These are phyloP conservation scores for Yamagishiella unicocca DNA, from an alignment of 139 green algal species.

Conservation along the genomic window DNA sequence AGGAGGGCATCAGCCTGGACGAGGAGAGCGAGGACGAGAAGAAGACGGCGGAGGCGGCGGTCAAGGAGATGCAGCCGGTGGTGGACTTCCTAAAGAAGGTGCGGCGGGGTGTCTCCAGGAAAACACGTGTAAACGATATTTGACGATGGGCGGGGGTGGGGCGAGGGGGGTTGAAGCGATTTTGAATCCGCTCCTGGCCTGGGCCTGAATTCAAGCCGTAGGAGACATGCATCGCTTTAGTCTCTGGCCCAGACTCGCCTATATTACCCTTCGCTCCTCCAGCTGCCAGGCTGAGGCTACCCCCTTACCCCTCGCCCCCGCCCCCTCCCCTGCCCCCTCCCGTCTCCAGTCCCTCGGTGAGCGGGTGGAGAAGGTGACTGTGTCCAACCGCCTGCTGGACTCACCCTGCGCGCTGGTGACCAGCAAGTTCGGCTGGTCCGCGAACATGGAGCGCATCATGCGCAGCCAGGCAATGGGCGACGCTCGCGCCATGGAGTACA, in stretches of 20 bases:
- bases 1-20: slow-evolving; percentile 82
- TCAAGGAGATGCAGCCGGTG: slow-evolving; percentile 77
- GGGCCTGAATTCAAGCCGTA: too few relatives aligned
- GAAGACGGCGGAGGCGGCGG: slow-evolving; percentile 28
- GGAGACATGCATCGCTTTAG: too few relatives aligned
- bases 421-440: slow-evolving; percentile 97
- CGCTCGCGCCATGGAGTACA: slow-evolving; percentile 94
- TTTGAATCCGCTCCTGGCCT: too few relatives aligned
- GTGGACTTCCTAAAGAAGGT: slow-evolving; percentile 90
- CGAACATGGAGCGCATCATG: slow-evolving; percentile 99
- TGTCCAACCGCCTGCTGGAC: slow-evolving; percentile 85
- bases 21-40: slow-evolving; percentile 45
- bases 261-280: background rate
- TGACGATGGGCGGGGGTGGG: too few relatives aligned
- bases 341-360: slow-evolving; percentile 61
- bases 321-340: background rate
- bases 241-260: too few relatives aligned
- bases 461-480: slow-evolving; percentile 90
- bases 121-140: too few relatives aligned
- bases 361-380: slow-evolving; percentile 73
- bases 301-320: background rate
- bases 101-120: too few relatives aligned
- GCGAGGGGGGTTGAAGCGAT: background rate
- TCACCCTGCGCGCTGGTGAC: slow-evolving; percentile 96
- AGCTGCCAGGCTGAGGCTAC: too few relatives aligned